A percentile compares a stretch with the other conserved stretches of the same genome.
Evolutionary conservation across 2,329 filamentous ascomycete genomes (phyloP).

Genomic region (Botrytis elliptica): DNA sequence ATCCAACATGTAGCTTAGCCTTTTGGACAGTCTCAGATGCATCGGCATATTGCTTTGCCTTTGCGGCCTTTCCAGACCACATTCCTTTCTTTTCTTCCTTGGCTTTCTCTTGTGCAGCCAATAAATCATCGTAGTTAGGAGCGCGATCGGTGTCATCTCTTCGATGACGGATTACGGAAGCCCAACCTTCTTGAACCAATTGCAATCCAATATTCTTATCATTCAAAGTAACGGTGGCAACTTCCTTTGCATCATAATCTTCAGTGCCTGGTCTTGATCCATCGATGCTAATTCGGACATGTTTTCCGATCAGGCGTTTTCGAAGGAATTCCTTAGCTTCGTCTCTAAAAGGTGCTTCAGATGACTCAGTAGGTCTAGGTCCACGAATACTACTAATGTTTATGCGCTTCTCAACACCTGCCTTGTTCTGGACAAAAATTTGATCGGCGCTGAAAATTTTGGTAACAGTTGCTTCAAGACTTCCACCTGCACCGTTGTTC

Average conservation of each 20-base stretch:
- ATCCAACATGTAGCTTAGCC: slow-evolving; percentile 88
- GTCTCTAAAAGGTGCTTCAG: slow-evolving; percentile 83
- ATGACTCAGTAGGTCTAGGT: slow-evolving; percentile 82
- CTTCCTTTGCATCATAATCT: slow-evolving; percentile 90
- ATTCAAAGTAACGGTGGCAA: slow-evolving; percentile 80
- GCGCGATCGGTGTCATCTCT: slow-evolving; percentile 93
- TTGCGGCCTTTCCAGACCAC: slow-evolving; percentile 87
- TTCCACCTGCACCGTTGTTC: slow-evolving; percentile 56
- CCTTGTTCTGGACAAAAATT: slow-evolving; percentile 80
- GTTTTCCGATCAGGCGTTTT: slow-evolving; percentile 93
- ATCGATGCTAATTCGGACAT: slow-evolving; percentile 84
- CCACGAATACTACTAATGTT: slow-evolving; percentile 91
- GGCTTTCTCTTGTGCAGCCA: slow-evolving; percentile 76
- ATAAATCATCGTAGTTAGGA: slow-evolving; percentile 86
- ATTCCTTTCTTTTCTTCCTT: slow-evolving; percentile 90
- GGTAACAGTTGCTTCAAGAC: slow-evolving; percentile 78
- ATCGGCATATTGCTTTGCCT: slow-evolving; percentile 79
- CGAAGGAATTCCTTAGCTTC: slow-evolving; percentile 96
- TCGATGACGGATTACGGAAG: slow-evolving; percentile 89
- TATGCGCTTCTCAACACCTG: slow-evolving; percentile 82
- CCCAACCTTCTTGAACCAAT: slow-evolving; percentile 90
- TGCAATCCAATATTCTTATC: slow-evolving; percentile 83
- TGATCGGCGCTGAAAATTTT: slow-evolving; percentile 89
- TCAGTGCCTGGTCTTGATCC: slow-evolving; percentile 87
- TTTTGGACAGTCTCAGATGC: slow-evolving; percentile 92